Percentiles rank a stretch among this genome's conserved stretches.
Evolutionary conservation across 1,284 basidiomycete genomes (phyloP).

Genomic region (Ceratobasidium papillatum): DNA sequence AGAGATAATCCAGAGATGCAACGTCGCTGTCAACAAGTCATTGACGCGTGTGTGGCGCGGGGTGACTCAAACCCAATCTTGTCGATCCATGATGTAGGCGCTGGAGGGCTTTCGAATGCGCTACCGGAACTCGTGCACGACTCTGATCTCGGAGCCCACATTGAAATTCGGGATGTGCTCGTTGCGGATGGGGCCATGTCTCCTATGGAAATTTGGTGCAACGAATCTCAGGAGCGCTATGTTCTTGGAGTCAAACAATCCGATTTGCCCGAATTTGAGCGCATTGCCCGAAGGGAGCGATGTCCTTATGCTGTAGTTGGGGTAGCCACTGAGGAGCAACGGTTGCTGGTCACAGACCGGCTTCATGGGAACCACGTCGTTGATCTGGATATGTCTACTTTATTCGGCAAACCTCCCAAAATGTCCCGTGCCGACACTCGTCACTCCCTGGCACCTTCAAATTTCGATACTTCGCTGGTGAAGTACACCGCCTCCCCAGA

Average conservation of each 20-base stretch:
- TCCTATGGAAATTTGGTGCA: constrained; percentile 99
- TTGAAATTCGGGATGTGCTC: constrained; percentile 93
- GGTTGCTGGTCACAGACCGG: constrained; percentile 90
- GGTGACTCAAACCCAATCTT: constrained; percentile 83
- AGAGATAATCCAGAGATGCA: constrained; percentile 99
- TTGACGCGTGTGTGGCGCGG: constrained; percentile 85
- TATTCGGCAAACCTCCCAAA: constrained; percentile 96
- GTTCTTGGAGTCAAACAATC: constrained; percentile 85
- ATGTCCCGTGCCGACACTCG: constrained; percentile 83
- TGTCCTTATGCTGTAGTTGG: constrained; percentile 95
- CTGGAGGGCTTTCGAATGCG: constrained; percentile 96
- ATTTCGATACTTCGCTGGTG: constrained; percentile 78
- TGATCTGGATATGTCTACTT: constrained; percentile 90
- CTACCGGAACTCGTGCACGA: constrained; percentile 98
- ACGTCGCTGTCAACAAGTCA: constrained; percentile 95
- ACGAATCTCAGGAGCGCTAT: constrained; percentile 98
- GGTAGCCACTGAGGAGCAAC: constrained; percentile 79
- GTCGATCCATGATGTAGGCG: constrained; percentile 98
- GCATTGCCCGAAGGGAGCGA: constrained; percentile 86
- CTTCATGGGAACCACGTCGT: constrained; percentile 84
- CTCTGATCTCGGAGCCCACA: constrained; percentile 86
- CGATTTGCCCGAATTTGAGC: constrained; percentile 67
- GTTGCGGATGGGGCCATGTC: constrained; percentile 95
- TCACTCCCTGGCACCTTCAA: constrained; percentile 58
- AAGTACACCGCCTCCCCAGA: constrained; percentile 65